Evolutionary conservation across 2,329 filamentous ascomycete genomes (phyloP).

Genomic region (Chrysoporthe austroafricana): DNA sequence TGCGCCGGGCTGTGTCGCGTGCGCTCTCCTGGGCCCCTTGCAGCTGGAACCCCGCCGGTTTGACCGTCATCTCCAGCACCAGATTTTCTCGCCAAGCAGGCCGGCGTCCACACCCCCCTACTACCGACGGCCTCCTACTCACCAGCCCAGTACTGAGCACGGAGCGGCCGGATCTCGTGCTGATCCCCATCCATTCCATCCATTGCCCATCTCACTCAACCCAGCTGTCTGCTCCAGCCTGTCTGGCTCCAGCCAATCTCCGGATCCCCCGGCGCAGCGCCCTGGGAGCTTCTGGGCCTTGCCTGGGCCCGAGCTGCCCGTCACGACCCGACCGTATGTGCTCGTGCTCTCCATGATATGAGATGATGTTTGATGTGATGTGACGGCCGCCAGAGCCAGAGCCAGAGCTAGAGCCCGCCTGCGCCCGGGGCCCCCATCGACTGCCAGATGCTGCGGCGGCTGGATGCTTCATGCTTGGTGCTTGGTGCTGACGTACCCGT

Average conservation of each 20-base stretch:
- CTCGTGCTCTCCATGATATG: not conserved
- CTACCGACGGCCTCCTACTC: not conserved
- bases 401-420: not conserved
- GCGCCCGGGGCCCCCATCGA: not conserved
- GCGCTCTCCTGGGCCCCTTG: not conserved
- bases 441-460: conserved; percentile 5
- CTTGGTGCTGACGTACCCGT: conserved; percentile 22
- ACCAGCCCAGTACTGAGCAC: not conserved
- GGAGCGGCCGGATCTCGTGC: no score
- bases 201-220: no score
- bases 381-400: not conserved
- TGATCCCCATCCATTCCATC: no score
- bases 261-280: conserved; percentile 8
- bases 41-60: conserved; percentile 6
- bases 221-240: no score
- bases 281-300: not conserved
- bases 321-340: conserved; percentile 13
- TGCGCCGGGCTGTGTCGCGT: not conserved
- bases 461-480: not conserved
- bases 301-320: not conserved
- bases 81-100: not conserved
- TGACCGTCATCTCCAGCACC: not conserved
- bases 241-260: conserved; percentile 13
- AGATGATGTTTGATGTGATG: not conserved
- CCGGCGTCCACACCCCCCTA: not conserved